Conservation (phyloP, 345 rosid species). For the Syzygium aromaticum region DNA sequence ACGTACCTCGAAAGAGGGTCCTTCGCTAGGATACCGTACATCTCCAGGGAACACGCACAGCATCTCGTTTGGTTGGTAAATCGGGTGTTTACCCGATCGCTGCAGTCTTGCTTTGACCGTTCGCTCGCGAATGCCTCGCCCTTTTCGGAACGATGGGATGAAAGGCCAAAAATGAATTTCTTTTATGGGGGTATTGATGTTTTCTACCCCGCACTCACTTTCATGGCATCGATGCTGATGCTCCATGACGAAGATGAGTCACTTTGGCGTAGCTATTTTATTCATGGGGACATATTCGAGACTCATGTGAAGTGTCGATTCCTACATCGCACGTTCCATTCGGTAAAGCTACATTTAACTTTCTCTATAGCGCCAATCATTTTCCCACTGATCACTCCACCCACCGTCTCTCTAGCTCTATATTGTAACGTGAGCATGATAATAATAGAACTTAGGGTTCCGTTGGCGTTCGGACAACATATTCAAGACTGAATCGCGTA, state of each 20-base stretch:
- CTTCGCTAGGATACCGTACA: background rate
- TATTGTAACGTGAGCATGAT: background rate
- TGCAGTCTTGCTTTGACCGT: background rate
- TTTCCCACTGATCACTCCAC: background rate
- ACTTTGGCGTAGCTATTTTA: background rate
- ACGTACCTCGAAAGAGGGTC: background rate
- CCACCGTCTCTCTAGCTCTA: background rate
- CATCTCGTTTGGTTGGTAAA: background rate
- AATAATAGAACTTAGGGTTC: background rate
- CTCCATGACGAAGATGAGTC: background rate
- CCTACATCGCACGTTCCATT: background rate
- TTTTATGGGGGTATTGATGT: background rate
- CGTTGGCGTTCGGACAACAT: fast-evolving
- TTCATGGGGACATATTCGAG: background rate
- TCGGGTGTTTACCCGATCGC: background rate
- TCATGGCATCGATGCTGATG: background rate
- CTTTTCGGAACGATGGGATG: background rate
- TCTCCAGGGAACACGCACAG: background rate
- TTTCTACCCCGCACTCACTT: background rate
- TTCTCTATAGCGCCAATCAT: background rate
- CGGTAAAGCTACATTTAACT: background rate
- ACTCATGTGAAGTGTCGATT: background rate
- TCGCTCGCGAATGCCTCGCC: background rate
- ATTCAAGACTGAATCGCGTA: background rate
- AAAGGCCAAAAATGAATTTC: no score